Evolutionary conservation across 768 basidiomycete genomes (phyloP).

Genomic region (Inosperma sp.): DNA sequence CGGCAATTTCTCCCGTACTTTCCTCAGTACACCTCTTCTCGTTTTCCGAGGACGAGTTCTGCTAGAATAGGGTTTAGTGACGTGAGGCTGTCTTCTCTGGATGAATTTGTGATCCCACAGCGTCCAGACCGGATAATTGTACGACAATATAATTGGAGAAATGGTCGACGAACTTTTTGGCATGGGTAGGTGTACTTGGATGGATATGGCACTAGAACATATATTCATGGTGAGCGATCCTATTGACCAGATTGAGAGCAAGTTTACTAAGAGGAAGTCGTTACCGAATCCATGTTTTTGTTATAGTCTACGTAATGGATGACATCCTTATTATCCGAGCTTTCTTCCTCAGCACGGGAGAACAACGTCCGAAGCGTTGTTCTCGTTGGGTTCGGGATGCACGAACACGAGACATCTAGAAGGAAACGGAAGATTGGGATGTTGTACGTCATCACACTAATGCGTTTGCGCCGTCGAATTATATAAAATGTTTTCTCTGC

Average conservation of each 20-base stretch:
- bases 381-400: slow-evolving; percentile 64
- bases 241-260: background rate
- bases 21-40: slow-evolving; percentile 72
- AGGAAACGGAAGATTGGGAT: slow-evolving; percentile 47
- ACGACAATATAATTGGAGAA: slow-evolving; percentile 35
- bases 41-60: slow-evolving; percentile 56
- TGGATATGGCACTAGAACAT: slow-evolving; percentile 67
- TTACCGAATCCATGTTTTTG: slow-evolving; percentile 71
- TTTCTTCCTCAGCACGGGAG: slow-evolving; percentile 34
- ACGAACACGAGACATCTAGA: slow-evolving; percentile 64
- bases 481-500: slow-evolving; percentile 1
- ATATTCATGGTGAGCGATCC: background rate
- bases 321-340: slow-evolving; percentile 28
- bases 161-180: slow-evolving; percentile 40
- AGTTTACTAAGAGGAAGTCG: slow-evolving; percentile 28
- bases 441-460: slow-evolving; percentile 9
- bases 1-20: slow-evolving; percentile 67
- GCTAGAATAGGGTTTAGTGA: slow-evolving; percentile 34
- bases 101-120: slow-evolving; percentile 30
- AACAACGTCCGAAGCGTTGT: slow-evolving; percentile 68
- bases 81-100: too few species aligned
- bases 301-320: slow-evolving; percentile 78
- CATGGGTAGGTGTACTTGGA: slow-evolving; percentile 47
- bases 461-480: background rate
- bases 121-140: slow-evolving; percentile 55